Conservation (phyloP, 306 rosid species). For the Coriaria nepalensis region DNA sequence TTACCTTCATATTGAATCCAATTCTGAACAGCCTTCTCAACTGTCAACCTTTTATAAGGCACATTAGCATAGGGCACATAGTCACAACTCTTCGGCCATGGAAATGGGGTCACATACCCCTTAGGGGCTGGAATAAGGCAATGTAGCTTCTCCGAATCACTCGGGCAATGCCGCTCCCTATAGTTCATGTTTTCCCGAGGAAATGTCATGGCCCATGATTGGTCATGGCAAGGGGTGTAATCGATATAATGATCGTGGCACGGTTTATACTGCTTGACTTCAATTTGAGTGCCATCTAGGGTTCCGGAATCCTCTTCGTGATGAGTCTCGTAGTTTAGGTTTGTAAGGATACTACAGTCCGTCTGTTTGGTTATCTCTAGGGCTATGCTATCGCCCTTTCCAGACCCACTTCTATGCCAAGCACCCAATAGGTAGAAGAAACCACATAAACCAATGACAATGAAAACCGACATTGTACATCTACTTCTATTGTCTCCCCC, state of each 20-base stretch:
- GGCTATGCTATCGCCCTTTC: conserved; percentile 83
- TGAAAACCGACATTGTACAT: conserved; percentile 38
- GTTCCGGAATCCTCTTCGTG: conserved; percentile 32
- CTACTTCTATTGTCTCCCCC: too few species aligned
- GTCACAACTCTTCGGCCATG: conserved; percentile 75
- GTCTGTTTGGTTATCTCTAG: conserved; percentile 48
- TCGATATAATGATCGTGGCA: conserved; percentile 36
- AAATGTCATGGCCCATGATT: conserved; percentile 54
- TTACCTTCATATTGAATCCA: conserved; percentile 83
- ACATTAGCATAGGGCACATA: conserved; percentile 73
- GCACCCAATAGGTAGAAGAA: conserved; percentile 71
- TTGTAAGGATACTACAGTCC: conserved; percentile 57
- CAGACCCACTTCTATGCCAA: conserved; percentile 85
- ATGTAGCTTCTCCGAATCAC: conserved; percentile 45
- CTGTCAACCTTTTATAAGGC: conserved; percentile 64
- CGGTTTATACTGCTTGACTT: conserved; percentile 37
- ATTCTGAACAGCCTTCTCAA: conserved; percentile 83
- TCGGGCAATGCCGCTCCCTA: conserved; percentile 79
- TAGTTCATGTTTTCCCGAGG: conserved; percentile 60
- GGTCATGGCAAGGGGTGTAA: conserved; percentile 79
- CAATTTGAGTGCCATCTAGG: conserved; percentile 17
- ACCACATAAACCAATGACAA: conserved; percentile 54
- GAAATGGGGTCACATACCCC: conserved; percentile 67
- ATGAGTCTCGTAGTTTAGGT: conserved; percentile 63
- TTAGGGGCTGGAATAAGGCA: conserved; percentile 70